These are phyloP conservation scores for Lichtheimia ornata DNA, from an alignment of 371 early-diverging fungal genomes.

Conservation along the genomic window DNA sequence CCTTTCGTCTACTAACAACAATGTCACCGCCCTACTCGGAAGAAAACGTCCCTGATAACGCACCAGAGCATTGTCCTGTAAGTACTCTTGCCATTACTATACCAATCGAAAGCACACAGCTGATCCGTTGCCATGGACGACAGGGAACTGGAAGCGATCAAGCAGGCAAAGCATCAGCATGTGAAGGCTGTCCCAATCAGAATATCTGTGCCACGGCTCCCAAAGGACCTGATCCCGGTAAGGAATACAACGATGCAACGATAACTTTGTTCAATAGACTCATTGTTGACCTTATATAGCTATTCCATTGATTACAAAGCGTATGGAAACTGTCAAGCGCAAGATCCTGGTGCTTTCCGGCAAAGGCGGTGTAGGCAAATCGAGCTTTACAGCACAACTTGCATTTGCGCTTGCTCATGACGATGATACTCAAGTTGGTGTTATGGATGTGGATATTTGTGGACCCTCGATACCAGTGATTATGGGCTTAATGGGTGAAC, in stretches of 20 bases:
- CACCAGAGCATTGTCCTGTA: conserved; percentile 29
- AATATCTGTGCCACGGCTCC: conserved; percentile 86
- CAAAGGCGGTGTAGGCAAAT: conserved; percentile 99
- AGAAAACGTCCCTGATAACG: conserved; percentile 20
- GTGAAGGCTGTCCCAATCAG: conserved; percentile 98
- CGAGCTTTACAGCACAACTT: conserved; percentile 81
- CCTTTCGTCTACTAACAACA: neutral
- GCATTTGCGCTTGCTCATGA: conserved; percentile 76
- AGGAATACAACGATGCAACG: neutral
- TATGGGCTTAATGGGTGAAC: conserved; percentile 88
- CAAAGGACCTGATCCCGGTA: conserved; percentile 94
- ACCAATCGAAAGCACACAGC: neutral
- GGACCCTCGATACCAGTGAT: conserved; percentile 98
- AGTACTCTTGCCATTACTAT: neutral
- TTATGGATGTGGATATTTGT: conserved; percentile 99
- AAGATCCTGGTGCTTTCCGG: conserved; percentile 96
- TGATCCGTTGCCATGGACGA: neutral
- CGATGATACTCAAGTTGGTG: conserved; percentile 74
- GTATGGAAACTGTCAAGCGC: conserved; percentile 68
- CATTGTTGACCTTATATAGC: conserved; percentile 33
- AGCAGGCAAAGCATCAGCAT: conserved; percentile 93
- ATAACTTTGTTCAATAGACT: neutral
- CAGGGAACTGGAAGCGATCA: conserved; percentile 84
- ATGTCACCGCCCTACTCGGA: conserved; percentile 25
- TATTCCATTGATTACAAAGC: conserved; percentile 72